A percentile compares a stretch with the other conserved stretches of the same genome.
Evolutionary conservation across 305 asterid species (phyloP).

Genomic region (Rubia occidens): DNA sequence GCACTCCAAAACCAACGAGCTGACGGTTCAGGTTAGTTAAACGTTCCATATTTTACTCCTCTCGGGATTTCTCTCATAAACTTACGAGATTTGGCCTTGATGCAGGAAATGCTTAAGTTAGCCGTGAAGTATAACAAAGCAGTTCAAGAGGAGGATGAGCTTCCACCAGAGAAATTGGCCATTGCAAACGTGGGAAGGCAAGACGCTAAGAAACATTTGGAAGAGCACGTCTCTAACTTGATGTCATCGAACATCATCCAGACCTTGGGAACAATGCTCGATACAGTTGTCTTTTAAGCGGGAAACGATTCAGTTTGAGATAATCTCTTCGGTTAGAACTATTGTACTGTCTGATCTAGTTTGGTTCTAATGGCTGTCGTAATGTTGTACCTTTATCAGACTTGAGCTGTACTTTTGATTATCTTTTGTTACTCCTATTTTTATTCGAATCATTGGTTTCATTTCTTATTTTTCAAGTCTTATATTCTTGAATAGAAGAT

Average conservation of each 20-base stretch:
- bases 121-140: slow-evolving; percentile 87
- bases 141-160: slow-evolving; percentile 92
- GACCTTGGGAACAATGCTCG: slow-evolving; percentile 81
- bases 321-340: too few relatives aligned
- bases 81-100: neutral
- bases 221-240: slow-evolving; percentile 86
- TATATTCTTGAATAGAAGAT: neutral
- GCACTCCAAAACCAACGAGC: slow-evolving; percentile 96
- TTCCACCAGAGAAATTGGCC: slow-evolving; percentile 87
- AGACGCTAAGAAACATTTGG: slow-evolving; percentile 96
- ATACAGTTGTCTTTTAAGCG: slow-evolving; percentile 76
- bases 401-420: too few relatives aligned
- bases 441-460: too few relatives aligned
- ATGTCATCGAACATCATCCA: slow-evolving; percentile 63
- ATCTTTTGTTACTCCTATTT: too few relatives aligned
- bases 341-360: too few relatives aligned
- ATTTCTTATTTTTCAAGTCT: too few relatives aligned
- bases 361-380: too few relatives aligned
- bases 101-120: slow-evolving; percentile 87
- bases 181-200: slow-evolving; percentile 95
- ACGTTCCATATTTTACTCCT: slow-evolving; percentile 4
- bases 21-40: slow-evolving; percentile 69
- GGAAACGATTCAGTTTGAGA: neutral
- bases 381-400: too few relatives aligned
- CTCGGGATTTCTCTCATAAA: neutral